Percentiles rank a stretch among this genome's conserved stretches.
phyloP scores from a whole-genome alignment of 2,329 filamentous ascomycete genomes.

The Tricladium varicosporioides region DNA sequence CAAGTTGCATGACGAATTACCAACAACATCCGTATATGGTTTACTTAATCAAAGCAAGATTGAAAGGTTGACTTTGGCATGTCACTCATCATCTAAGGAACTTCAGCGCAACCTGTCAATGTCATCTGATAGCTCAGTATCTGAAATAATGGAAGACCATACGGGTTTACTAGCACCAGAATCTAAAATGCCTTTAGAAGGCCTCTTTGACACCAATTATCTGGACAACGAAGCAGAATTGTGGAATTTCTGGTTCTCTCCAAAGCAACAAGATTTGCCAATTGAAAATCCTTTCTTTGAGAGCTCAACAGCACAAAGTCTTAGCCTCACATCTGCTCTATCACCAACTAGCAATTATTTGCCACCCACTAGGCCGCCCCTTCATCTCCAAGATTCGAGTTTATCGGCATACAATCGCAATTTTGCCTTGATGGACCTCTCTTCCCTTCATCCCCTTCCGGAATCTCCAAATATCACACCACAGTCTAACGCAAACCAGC shows the following conservation, averaged over 20 bases:
- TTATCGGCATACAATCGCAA: background rate
- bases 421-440: background rate
- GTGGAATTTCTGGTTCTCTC: background rate
- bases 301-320: background rate
- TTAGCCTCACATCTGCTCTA: background rate
- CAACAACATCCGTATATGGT: background rate
- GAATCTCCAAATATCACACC: background rate
- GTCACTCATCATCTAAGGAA: background rate
- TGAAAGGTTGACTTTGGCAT: background rate
- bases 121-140: background rate
- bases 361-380: background rate
- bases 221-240: background rate
- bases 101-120: background rate
- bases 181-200: background rate
- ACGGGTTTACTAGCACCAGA: background rate
- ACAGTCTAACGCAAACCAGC: background rate
- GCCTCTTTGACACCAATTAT: background rate
- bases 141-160: background rate
- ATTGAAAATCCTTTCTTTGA: background rate
- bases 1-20: background rate
- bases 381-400: background rate
- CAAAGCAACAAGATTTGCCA: background rate
- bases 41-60: background rate
- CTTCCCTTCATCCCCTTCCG: background rate
- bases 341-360: background rate